Evolutionary conservation across 2,329 filamentous ascomycete genomes (phyloP).

Genomic region (Calcarisporium arbuscula): DNA sequence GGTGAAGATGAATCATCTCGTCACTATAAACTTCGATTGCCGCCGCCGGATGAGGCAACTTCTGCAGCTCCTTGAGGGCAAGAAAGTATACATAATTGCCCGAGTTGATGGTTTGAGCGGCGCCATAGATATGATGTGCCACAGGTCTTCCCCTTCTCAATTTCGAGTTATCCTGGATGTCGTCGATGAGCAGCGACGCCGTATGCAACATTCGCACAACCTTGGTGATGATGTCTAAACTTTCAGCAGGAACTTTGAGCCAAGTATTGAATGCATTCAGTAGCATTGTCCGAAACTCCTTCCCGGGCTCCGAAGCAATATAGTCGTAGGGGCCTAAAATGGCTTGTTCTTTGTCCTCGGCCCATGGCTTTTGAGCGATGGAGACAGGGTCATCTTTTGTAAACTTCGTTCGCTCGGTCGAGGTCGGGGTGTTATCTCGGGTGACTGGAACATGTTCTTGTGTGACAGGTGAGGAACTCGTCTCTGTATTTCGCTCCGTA

Average conservation of each 20-base stretch:
- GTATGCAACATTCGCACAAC: constrained; percentile 76
- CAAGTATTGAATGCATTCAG: constrained; percentile 61
- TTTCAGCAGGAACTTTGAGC: constrained; percentile 61
- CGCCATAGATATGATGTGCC: constrained; percentile 42
- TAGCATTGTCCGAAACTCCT: background rate
- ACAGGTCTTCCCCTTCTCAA: constrained; percentile 40
- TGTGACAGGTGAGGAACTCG: too few relatives aligned
- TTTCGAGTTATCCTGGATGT: constrained; percentile 40
- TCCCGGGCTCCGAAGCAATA: background rate
- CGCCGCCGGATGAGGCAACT: constrained; percentile 54
- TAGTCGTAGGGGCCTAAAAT: background rate
- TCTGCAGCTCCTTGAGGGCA: constrained; percentile 37
- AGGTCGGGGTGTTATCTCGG: too few relatives aligned
- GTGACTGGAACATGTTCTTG: too few relatives aligned
- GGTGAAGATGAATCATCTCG: constrained; percentile 70
- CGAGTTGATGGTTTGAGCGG: constrained; percentile 44
- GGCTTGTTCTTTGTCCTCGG: background rate
- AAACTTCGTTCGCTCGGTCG: too few relatives aligned
- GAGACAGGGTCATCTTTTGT: too few relatives aligned
- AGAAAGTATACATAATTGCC: constrained; percentile 41
- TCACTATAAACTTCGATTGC: constrained; percentile 62
- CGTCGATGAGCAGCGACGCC: constrained; percentile 28
- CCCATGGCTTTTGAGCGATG: too few relatives aligned
- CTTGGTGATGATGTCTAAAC: constrained; percentile 62
- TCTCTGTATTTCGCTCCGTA: too few relatives aligned